Conservation (phyloP, 495 filamentous ascomycete genomes). For the Talaromyces thailandensis region DNA sequence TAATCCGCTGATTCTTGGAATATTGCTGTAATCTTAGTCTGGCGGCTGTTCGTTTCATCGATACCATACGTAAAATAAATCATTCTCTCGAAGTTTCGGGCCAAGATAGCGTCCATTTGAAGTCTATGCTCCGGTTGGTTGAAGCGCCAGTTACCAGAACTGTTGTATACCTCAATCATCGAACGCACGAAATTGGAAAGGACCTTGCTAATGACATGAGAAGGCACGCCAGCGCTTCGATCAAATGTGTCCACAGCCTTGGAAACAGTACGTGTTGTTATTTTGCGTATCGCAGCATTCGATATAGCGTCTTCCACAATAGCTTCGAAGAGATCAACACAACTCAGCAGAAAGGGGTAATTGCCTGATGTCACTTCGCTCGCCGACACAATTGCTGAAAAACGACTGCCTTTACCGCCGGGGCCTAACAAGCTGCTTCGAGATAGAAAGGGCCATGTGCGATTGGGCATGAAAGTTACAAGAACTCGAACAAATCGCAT, state of each 20-base stretch:
- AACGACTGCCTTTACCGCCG: constrained; percentile 60
- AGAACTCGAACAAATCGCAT: constrained; percentile 69
- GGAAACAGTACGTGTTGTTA: constrained; percentile 38
- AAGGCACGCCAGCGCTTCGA: constrained; percentile 61
- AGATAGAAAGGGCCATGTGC: constrained; percentile 84
- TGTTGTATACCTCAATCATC: constrained; percentile 73
- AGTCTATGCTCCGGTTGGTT: constrained; percentile 54
- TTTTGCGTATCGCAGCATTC: constrained; percentile 62
- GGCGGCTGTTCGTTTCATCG: constrained; percentile 45
- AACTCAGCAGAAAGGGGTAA: constrained; percentile 68
- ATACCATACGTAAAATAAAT: constrained; percentile 64
- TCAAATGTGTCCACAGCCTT: constrained; percentile 45
- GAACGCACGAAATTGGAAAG: constrained; percentile 61
- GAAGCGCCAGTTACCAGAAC: constrained; percentile 76
- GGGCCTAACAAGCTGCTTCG: constrained; percentile 67
- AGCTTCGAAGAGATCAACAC: constrained; percentile 61
- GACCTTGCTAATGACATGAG: constrained; percentile 65
- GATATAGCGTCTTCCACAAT: constrained; percentile 67
- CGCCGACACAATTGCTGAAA: constrained; percentile 63
- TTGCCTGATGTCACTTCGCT: constrained; percentile 66
- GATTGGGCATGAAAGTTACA: constrained; percentile 59
- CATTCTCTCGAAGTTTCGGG: constrained; percentile 59
- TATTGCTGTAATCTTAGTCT: constrained; percentile 51
- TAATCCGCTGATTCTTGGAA: constrained; percentile 64
- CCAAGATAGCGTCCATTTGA: constrained; percentile 49